These are phyloP conservation scores for Xylaria nigripes DNA, from an alignment of 495 filamentous ascomycete species.

Conservation along the genomic window DNA sequence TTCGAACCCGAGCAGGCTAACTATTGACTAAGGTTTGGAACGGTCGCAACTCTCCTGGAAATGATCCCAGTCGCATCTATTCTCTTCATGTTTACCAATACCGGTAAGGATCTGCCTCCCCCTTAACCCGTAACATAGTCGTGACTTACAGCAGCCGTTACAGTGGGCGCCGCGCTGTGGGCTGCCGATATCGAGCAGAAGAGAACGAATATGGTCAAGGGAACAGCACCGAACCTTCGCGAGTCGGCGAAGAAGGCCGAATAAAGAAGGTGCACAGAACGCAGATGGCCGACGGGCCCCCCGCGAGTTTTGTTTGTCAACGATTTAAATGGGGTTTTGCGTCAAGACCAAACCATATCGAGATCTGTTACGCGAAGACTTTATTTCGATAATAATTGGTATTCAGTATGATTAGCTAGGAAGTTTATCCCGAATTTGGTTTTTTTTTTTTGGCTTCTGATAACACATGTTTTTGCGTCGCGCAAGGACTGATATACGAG, in stretches of 20 bases:
- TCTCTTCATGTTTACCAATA: constrained; percentile 83
- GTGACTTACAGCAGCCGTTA: constrained; percentile 16
- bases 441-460: too few species aligned
- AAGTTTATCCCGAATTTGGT: neutral
- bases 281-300: constrained; percentile 13
- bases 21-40: constrained; percentile 56
- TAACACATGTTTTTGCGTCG: too few species aligned
- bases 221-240: constrained; percentile 46
- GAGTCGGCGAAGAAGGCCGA: constrained; percentile 50
- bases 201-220: constrained; percentile 37
- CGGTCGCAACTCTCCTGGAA: constrained; percentile 67
- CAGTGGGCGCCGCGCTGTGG: constrained; percentile 84
- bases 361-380: neutral
- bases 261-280: constrained; percentile 23
- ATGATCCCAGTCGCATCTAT: constrained; percentile 77
- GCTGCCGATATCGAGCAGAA: constrained; percentile 79
- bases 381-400: neutral
- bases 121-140: neutral
- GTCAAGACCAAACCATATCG: neutral
- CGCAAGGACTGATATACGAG: too few species aligned
- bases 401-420: neutral
- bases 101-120: constrained; percentile 38
- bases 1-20: neutral
- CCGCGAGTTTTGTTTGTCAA: neutral
- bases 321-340: neutral